Conservation (phyloP, 352 stramenopile species). For the Pythium vanterpoolii region DNA sequence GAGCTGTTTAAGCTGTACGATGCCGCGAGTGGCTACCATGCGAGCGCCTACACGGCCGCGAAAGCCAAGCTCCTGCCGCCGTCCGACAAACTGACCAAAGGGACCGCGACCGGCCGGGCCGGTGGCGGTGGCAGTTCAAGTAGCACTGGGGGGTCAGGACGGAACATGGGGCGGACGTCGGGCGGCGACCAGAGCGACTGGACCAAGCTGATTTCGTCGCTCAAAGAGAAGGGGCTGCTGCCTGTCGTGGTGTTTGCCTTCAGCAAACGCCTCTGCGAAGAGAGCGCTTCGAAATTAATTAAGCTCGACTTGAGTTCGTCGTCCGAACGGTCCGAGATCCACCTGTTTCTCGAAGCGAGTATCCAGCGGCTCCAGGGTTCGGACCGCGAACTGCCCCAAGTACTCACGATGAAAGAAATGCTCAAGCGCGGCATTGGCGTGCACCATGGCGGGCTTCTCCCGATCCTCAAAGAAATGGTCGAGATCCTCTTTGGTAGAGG, state of each 20-base stretch:
- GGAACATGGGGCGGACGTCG: conserved; percentile 55
- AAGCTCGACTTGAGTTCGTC: conserved; percentile 72
- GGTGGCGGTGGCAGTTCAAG: conserved; percentile 39
- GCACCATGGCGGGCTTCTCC: conserved; percentile 96
- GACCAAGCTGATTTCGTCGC: conserved; percentile 83
- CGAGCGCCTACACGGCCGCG: conserved; percentile 48
- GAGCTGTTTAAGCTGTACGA: conserved; percentile 90
- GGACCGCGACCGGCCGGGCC: conserved; percentile 22
- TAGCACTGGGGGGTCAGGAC: conserved; percentile 33
- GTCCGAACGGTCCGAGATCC: conserved; percentile 79
- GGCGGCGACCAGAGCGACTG: conserved; percentile 80
- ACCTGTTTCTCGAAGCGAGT: conserved; percentile 73
- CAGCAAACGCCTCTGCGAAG: conserved; percentile 83
- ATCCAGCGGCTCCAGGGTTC: conserved; percentile 88
- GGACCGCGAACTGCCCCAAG: conserved; percentile 97
- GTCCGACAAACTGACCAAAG: conserved; percentile 45
- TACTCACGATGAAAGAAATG: conserved; percentile 97
- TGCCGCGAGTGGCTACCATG: conserved; percentile 47
- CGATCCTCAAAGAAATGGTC: conserved; percentile 99
- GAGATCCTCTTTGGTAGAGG: conserved; percentile 98
- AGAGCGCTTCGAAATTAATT: conserved; percentile 69
- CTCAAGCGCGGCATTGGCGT: conserved; percentile 95
- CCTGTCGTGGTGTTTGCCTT: conserved; percentile 95
- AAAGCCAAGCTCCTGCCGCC: conserved; percentile 66
- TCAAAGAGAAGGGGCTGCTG: conserved; percentile 91